Evolutionary conservation across 1,284 basidiomycete genomes (phyloP).

Genomic region (Termitomyces sp.): DNA sequence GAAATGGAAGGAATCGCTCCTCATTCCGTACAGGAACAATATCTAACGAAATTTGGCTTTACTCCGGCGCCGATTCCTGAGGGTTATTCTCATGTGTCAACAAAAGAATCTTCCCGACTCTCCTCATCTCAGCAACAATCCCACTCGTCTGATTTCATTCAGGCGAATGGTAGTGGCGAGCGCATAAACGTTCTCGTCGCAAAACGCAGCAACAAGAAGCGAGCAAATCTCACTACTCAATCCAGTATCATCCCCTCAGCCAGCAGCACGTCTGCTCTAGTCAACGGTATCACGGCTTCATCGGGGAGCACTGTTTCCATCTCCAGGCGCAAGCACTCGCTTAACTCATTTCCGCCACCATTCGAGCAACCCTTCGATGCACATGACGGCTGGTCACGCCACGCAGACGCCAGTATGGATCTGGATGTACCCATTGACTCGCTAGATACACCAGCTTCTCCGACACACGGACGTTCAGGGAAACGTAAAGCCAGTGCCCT

Average conservation of each 20-base stretch:
- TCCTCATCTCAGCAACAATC: conserved; percentile 24
- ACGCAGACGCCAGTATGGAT: conserved; percentile 34
- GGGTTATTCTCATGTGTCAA: conserved; percentile 55
- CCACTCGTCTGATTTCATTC: conserved; percentile 31
- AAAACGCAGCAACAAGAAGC: conserved; percentile 66
- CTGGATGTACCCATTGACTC: conserved; percentile 51
- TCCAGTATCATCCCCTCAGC: conserved; percentile 25
- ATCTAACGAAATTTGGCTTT: conserved; percentile 79
- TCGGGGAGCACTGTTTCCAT: conserved; percentile 13
- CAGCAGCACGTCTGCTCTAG: conserved; percentile 11
- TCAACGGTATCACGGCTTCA: conserved; percentile 11
- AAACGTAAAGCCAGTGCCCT: conserved; percentile 46
- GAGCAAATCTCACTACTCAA: conserved; percentile 48
- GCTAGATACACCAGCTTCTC: conserved; percentile 28
- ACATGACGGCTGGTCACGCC: conserved; percentile 27
- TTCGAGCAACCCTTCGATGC: conserved; percentile 39
- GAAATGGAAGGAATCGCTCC: conserved; percentile 85
- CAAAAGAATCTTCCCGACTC: conserved; percentile 27
- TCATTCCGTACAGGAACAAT: conserved; percentile 66
- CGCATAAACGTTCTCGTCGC: conserved; percentile 68
- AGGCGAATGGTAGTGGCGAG: conserved; percentile 41
- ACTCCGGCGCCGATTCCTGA: conserved; percentile 55
- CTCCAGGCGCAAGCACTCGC: conserved; percentile 22
- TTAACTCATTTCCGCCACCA: conserved; percentile 33
- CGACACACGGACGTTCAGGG: conserved; percentile 27